These are phyloP conservation scores for Fusarium foetens DNA, from an alignment of 2,329 filamentous ascomycete genomes.

Conservation along the genomic window DNA sequence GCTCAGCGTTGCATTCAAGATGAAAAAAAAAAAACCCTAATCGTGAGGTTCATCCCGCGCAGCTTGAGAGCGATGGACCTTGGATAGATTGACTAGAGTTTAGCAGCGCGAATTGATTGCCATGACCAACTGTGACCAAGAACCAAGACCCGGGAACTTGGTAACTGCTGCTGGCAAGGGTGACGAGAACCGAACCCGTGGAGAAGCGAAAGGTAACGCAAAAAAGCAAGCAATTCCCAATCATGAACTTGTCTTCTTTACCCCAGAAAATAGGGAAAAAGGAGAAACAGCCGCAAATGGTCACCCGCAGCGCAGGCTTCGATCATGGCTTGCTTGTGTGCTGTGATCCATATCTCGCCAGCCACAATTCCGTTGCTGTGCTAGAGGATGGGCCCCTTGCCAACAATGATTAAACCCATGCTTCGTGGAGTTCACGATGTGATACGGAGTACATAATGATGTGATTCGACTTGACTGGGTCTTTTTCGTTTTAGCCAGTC, in stretches of 20 bases:
- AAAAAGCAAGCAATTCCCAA: constrained; percentile 34
- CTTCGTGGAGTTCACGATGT: constrained; percentile 15
- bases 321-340: constrained; percentile 27
- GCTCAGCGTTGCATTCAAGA: constrained; percentile 12
- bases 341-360: constrained; percentile 32
- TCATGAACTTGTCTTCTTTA: constrained; percentile 23
- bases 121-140: constrained; percentile 4
- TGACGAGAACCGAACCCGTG: constrained; percentile 12
- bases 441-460: constrained; percentile 3
- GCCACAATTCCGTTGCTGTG: constrained; percentile 40
- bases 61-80: background rate
- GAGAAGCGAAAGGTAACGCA: constrained; percentile 5
- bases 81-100: background rate
- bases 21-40: background rate
- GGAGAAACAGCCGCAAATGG: constrained; percentile 16
- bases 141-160: constrained; percentile 27
- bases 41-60: background rate
- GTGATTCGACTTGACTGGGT: constrained; percentile 26
- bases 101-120: constrained; percentile 1
- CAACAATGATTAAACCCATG: constrained; percentile 26
- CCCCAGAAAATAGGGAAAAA: constrained; percentile 36
- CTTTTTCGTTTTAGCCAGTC: constrained; percentile 23
- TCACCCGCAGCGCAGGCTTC: constrained; percentile 17
- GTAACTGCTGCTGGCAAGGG: constrained; percentile 30
- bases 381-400: constrained; percentile 20